A percentile compares a stretch with the other conserved stretches of the same genome.
These are phyloP conservation scores for Phylloporus sp. DNA, from an alignment of 768 basidiomycete genomes.

Conservation along the genomic window DNA sequence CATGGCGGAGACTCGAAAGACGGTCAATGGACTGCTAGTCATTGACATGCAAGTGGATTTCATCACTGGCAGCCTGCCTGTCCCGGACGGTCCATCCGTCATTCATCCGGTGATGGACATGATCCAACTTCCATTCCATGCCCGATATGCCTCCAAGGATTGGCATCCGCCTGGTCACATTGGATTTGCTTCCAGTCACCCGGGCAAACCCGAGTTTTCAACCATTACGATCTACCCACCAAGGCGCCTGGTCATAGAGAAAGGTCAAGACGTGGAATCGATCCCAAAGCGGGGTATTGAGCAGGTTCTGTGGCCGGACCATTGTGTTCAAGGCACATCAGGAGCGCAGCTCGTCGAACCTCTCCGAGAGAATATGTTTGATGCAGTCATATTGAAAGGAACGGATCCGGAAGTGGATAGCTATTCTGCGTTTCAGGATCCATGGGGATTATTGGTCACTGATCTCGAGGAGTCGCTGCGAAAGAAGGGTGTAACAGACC, in stretches of 20 bases:
- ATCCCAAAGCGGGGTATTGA: conserved; percentile 28
- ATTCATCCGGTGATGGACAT: conserved; percentile 52
- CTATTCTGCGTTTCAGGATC: conserved; percentile 75
- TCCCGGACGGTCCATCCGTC: conserved; percentile 54
- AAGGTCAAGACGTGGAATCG: conserved; percentile 13
- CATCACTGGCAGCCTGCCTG: conserved; percentile 67
- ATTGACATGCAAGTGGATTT: conserved; percentile 87
- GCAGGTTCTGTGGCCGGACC: conserved; percentile 77
- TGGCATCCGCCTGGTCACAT: conserved; percentile 60
- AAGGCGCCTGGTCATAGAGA: conserved; percentile 28
- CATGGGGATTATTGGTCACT: conserved; percentile 44
- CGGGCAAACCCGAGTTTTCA: conserved; percentile 33
- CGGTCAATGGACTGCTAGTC: conserved; percentile 51
- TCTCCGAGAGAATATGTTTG: conserved; percentile 38
- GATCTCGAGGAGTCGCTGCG: conserved; percentile 42
- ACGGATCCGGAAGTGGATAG: conserved; percentile 58
- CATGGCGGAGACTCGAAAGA: conserved; percentile 10
- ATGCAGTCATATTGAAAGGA: conserved; percentile 51
- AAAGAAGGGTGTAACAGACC: conserved; percentile 43
- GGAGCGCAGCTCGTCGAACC: conserved; percentile 61
- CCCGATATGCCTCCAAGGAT: conserved; percentile 52
- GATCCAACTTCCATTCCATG: conserved; percentile 49
- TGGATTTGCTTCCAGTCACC: conserved; percentile 60
- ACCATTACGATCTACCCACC: conserved; percentile 36
- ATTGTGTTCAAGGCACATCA: conserved; percentile 57